Conservation (phyloP, 306 rosid genomes). For the Cotoneaster glaucophyllus region DNA sequence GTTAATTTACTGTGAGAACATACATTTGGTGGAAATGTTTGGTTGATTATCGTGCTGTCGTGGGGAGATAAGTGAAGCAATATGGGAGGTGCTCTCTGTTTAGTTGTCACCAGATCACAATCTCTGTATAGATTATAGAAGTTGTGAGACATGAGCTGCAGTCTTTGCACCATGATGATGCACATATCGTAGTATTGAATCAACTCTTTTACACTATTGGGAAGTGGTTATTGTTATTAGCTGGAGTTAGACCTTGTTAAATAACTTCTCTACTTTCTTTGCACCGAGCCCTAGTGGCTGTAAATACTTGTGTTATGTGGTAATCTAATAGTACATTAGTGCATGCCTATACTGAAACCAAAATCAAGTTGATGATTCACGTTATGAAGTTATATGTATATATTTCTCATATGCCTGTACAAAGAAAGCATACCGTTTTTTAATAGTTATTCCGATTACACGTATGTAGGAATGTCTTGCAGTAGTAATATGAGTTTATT, state of each 20-base stretch:
- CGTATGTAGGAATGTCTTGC: too few species aligned
- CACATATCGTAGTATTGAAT: conserved; percentile 75
- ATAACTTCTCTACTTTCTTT: neutral
- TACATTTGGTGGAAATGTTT: too few species aligned
- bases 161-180: conserved; percentile 70
- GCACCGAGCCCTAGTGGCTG: neutral
- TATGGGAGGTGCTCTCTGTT: conserved; percentile 61
- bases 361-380: too few species aligned
- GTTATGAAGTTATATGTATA: too few species aligned
- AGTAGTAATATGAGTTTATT: too few species aligned
- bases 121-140: conserved; percentile 40
- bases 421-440: too few species aligned
- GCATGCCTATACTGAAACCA: too few species aligned
- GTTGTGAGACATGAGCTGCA: conserved; percentile 75
- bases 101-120: conserved; percentile 78
- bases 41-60: conserved; percentile 69
- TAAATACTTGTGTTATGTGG: neutral
- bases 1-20: too few species aligned
- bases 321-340: neutral
- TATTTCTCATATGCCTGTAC: too few species aligned
- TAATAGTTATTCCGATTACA: too few species aligned
- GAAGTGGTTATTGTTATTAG: neutral
- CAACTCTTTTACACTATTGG: conserved; percentile 9
- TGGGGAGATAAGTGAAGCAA: conserved; percentile 75
- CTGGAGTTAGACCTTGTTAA: neutral